Conservation (phyloP, 371 early-diverging fungal genomes). For the Globomyces sp. region DNA sequence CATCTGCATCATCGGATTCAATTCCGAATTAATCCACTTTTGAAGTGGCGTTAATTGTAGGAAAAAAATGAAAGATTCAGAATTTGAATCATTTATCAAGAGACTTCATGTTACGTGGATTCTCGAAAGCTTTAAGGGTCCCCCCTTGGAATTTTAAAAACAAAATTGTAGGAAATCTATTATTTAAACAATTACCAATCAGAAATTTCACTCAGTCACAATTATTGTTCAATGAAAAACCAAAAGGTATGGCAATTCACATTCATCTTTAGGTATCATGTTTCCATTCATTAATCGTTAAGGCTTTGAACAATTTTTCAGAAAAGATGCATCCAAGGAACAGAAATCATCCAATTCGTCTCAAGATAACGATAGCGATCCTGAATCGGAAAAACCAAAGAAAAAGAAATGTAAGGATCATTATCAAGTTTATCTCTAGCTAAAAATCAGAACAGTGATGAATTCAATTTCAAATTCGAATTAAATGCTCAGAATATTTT, state of each 20-base stretch:
- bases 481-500: slow-evolving; percentile 11
- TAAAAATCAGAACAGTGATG: background rate
- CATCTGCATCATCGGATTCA: too few relatives aligned
- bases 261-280: too few relatives aligned
- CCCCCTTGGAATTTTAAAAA: too few relatives aligned
- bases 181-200: too few relatives aligned
- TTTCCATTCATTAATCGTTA: background rate
- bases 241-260: background rate
- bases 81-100: too few relatives aligned
- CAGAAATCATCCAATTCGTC: background rate
- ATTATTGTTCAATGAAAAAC: slow-evolving; percentile 1
- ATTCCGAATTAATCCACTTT: too few relatives aligned
- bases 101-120: too few relatives aligned
- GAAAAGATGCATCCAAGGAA: background rate
- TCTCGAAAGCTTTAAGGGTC: too few relatives aligned
- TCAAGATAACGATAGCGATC: background rate
- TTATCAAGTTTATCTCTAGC: background rate
- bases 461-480: slow-evolving; percentile 15
- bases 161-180: too few relatives aligned
- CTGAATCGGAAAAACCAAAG: slow-evolving; percentile 2
- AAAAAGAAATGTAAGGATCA: slow-evolving; percentile 1
- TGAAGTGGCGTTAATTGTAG: too few relatives aligned
- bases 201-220: background rate
- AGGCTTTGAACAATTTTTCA: slow-evolving; percentile 13
- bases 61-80: too few relatives aligned